These are phyloP conservation scores for Lactuca sativa DNA, from an alignment of 129 eudicot genomes.

Conservation along the genomic window DNA sequence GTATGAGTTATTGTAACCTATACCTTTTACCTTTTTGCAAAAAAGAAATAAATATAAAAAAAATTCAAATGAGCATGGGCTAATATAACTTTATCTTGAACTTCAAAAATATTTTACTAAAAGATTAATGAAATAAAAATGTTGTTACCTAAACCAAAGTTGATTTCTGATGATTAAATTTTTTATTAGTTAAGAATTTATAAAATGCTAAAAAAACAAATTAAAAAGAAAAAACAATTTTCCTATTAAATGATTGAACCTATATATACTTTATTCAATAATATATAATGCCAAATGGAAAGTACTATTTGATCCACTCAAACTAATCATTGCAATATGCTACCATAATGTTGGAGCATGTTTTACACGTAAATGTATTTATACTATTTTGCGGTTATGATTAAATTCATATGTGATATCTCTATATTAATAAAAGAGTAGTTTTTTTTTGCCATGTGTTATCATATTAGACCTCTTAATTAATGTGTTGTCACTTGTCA, in stretches of 20 bases:
- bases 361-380: neutral
- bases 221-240: too few relatives aligned
- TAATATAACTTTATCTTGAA: neutral
- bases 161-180: neutral
- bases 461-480: too few relatives aligned
- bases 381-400: too few relatives aligned
- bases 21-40: constrained; percentile 17
- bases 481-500: too few relatives aligned
- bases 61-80: too few relatives aligned
- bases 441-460: too few relatives aligned
- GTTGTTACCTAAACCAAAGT: neutral
- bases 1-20: constrained; percentile 12
- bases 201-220: neutral
- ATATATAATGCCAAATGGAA: constrained; percentile 19
- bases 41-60: neutral
- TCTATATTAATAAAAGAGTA: too few relatives aligned
- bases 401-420: too few relatives aligned
- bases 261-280: neutral
- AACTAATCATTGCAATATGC: constrained; percentile 8
- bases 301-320: constrained; percentile 1
- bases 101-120: neutral
- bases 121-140: too few relatives aligned
- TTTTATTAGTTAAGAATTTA: too few relatives aligned
- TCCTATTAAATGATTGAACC: neutral
- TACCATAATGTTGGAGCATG: constrained; percentile 21